Evolutionary conservation across 2,329 filamentous ascomycete species (phyloP), one percentile per base, ranked within the genome.

Genomic region (Botrytis medusae): DNA sequence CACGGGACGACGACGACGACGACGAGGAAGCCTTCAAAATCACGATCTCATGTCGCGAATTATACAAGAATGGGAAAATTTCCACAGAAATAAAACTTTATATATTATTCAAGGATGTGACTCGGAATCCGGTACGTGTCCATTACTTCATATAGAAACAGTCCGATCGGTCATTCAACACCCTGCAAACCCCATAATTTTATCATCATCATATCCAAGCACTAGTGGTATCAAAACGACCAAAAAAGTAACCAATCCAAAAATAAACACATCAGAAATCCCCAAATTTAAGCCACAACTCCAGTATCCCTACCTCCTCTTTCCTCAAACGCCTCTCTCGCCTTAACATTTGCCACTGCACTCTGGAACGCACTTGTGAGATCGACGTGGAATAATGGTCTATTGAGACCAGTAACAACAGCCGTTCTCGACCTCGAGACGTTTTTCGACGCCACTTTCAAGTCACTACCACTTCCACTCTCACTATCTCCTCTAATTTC

Each of bases 331-430:
- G 85, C 84, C 12, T 82, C 80, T 70, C 86, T 83, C 0, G 85
- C 86, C 82, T 93, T 89, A 0, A 93, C 88, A 77, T 97, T 97
- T 44, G 91, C 89, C 78, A 98, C 89, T 4, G 94, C 95, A 78
- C 91, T 94, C 82, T 98, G 93, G 77, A 98, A 83, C 10, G 96
- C 96, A 79, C 91, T 94, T 6, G 93, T 96, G 69, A 98, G 84
- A 81, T 98, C 96, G 71, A 97, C 89, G 81, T 99, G 96, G 88
- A 99, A 98, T 77, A 98, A 88, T 7, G 96, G 95, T 77, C 93
- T 85, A 82, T 97, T 96, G 75, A 97, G 84, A n/a, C 95, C 93
- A 77, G 95, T 92, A 25, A 98, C 90, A 7, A 93, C 87, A 2
- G 92, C 91, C 42, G 88, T 82, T 77, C 81, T 83, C 74, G 76